Base-by-base conservation (phyloP, 495 filamentous ascomycete species). In the Xanthoparmelia taractica region DNA sequence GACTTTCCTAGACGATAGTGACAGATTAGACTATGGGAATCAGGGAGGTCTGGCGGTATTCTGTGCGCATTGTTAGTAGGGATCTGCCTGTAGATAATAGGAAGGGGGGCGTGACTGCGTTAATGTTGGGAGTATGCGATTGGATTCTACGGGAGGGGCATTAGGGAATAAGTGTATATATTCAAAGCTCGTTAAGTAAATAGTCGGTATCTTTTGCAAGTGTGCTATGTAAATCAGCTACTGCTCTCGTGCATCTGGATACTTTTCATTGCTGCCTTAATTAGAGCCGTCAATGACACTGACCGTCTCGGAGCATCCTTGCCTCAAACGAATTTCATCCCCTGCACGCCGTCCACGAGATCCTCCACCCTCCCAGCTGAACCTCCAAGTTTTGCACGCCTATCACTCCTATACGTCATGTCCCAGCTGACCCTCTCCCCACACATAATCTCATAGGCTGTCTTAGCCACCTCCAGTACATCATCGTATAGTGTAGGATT, bases 361-460 rank as follows among this genome's bases (percentile, higher is more conserved):
- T 36, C 27, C 33, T 60, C 27, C 38, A 45, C 10, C 18, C 37
- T 45, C 15, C 20, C 37, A 25, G n/a, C 37, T 11, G 10, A 15
- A 8, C 41, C 52, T 20, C 40, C 52, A 10, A 52, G 18, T 38
- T 15, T 12, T 11, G 18, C 18, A 0, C 27, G 29, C 33, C 50
- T 13, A 27, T 45, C 18, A 18, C 38, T 27, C 52, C 45, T 36
- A 38, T 61, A 61, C 34, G 20, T 29, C 27, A 10, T 41, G 0
- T 61, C 50, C 48, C 48, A 65, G 34, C 58, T 65, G 17, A 31
- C 20, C 34, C 45, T 52, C 38, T 65, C 63, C 25, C 58, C 63
- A 41, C 63, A 61, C 36, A 65, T 40, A 18, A 65, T 61, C 50
- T 61, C 25, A 50, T 61, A 61, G n/a, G 59, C 34, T 29, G 55